Evolutionary conservation across 192 early-diverging fungal species (phyloP), one percentile per base, ranked within the genome.

Genomic region (Gigaspora rosea): DNA sequence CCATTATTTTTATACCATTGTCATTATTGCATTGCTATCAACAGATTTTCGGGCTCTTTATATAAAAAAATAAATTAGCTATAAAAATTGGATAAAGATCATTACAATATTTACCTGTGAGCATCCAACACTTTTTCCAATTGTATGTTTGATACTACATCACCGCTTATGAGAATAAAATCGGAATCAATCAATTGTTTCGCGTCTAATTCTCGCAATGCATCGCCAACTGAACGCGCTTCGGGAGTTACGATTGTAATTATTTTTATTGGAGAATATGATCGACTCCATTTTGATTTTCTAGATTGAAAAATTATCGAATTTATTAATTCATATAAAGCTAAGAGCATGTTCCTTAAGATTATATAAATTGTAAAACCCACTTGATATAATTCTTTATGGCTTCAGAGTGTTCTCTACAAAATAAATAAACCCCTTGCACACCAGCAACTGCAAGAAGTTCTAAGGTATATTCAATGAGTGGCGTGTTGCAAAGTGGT

Each of bases 401-500:
- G 57, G 89, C 81, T 9, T 97, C 92, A 10, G 92, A 83, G 81
- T 97, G 95, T 15, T 91, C 86, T 70, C 91, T 90, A 84, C 95
- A 95, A 54, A 97, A 86, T 68, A 99, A 79, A 76, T 93, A 92
- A 20, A 96, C 87, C 78, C 97, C 94, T 70, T 93, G 85, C 2
- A 98, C 94, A 36, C 93, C 93, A 8, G 94, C 91, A 6, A 90
- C 84, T 8, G 95, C 95, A 32, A 99, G 86, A 65, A 95, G 89
- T 81, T 99, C 98, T 54, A 99, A 88, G 0, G 96, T 95, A 80
- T 99, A 98, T 80, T 98, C 95, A 77, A 99, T 93, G 76, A 99
- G 84, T 0, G 98, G 98, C 35, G 96, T 93, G 82, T 99, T 99
- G 84, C 92, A 94, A 32, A 99, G 87, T 18, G 95, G 96, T 67